A percentile compares a stretch with the other conserved stretches of the same genome.
These are phyloP conservation scores for Aspergillus funiculosus DNA, from an alignment of 495 filamentous ascomycete species.

Conservation along the genomic window DNA sequence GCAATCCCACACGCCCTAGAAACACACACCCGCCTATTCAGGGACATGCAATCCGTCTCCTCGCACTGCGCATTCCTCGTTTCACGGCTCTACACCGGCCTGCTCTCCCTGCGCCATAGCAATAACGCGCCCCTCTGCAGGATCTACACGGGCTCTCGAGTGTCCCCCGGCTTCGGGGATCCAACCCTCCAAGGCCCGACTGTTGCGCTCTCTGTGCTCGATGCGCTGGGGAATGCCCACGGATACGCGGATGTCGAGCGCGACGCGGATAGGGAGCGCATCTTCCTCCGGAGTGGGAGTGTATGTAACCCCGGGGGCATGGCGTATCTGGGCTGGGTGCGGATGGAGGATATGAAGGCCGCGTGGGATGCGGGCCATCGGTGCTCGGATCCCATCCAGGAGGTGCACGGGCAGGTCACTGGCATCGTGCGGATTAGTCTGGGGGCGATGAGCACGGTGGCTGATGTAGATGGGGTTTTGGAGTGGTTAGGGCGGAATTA, in stretches of 20 bases:
- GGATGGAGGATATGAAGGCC: slow-evolving; percentile 54
- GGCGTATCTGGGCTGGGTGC: slow-evolving; percentile 37
- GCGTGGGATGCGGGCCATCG: slow-evolving; percentile 59
- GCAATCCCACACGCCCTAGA: slow-evolving; percentile 64
- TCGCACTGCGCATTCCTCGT: slow-evolving; percentile 56
- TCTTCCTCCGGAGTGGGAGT: slow-evolving; percentile 67
- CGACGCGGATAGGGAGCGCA: slow-evolving; percentile 52
- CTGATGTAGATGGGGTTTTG: slow-evolving; percentile 56
- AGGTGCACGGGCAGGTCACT: slow-evolving; percentile 52
- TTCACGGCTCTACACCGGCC: slow-evolving; percentile 42
- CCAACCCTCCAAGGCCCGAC: slow-evolving; percentile 59
- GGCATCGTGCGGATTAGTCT: slow-evolving; percentile 63
- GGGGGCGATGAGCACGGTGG: slow-evolving; percentile 62
- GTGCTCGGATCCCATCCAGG: slow-evolving; percentile 49
- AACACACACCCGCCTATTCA: slow-evolving; percentile 57
- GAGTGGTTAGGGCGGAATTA: slow-evolving; percentile 52
- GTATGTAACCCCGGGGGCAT: slow-evolving; percentile 57
- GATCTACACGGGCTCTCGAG: slow-evolving; percentile 49
- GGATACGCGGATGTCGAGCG: slow-evolving; percentile 57
- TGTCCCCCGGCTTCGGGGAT: slow-evolving; percentile 51
- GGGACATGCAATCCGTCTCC: slow-evolving; percentile 56
- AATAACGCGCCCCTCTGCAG: slow-evolving; percentile 53
- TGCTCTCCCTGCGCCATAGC: slow-evolving; percentile 50
- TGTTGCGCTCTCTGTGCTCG: slow-evolving; percentile 62
- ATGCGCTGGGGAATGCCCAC: slow-evolving; percentile 49